A percentile compares a stretch with the other conserved stretches of the same genome.
phyloP scores from a whole-genome alignment of 495 filamentous ascomycete species.

The Articulospora tetracladia region DNA sequence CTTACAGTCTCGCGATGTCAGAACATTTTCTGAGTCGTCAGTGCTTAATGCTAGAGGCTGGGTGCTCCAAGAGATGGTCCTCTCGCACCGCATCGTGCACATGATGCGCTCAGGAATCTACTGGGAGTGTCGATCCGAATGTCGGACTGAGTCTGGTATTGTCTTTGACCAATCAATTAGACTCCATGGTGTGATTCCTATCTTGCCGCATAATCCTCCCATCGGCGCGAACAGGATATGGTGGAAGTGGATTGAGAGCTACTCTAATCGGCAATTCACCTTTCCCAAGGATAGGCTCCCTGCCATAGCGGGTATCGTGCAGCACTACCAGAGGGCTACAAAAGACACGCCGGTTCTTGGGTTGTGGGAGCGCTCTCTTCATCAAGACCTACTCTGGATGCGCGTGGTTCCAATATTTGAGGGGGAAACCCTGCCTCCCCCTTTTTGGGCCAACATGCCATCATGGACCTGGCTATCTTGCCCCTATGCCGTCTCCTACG shows the following conservation, averaged over 20 bases:
- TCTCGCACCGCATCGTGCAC: conserved; percentile 36
- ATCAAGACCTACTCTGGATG: background rate
- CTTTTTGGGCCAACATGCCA: background rate
- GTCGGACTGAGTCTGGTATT: background rate
- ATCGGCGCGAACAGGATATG: background rate
- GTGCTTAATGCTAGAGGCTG: conserved; percentile 20
- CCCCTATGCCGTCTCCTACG: background rate
- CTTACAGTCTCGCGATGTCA: background rate
- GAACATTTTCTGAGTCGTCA: background rate
- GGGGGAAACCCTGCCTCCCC: no score
- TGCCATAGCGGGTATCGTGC: conserved; percentile 28
- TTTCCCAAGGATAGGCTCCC: conserved; percentile 27
- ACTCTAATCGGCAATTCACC: conserved; percentile 20
- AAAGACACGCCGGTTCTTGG: conserved; percentile 1
- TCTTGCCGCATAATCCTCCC: background rate
- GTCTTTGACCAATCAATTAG: background rate
- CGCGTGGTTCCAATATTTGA: background rate
- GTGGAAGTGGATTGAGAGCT: conserved; percentile 13
- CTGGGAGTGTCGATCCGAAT: conserved; percentile 36
- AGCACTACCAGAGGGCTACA: conserved; percentile 6
- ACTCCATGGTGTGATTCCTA: background rate
- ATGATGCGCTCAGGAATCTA: conserved; percentile 35
- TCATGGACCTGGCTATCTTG: conserved; percentile 6
- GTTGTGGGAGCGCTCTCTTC: background rate
- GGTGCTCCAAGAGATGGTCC: conserved; percentile 37